A percentile compares a stretch with the other conserved stretches of the same genome.
phyloP scores from a whole-genome alignment of 257 asterid species.

The Nicotiana attenuata region DNA sequence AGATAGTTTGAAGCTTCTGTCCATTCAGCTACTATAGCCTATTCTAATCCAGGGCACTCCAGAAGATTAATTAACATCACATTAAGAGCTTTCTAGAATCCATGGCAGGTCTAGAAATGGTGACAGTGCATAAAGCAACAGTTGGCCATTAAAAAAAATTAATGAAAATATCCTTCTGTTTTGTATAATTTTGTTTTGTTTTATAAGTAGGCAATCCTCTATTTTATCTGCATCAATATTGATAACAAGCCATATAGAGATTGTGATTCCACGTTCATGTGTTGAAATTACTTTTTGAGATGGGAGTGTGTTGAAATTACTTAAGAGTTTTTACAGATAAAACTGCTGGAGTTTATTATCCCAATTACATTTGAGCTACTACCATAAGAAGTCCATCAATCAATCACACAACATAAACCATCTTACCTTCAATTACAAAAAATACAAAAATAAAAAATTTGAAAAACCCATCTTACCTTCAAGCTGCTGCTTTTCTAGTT shows the following conservation, averaged over 20 bases:
- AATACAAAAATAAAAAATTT: no score
- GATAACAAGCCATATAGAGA: not conserved
- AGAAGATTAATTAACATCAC: not conserved
- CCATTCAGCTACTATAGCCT: not conserved
- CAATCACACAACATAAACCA: not conserved
- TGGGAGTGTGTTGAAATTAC: not conserved
- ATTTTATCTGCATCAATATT: not conserved
- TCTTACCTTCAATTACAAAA: conserved; percentile 33
- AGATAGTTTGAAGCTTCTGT: not conserved
- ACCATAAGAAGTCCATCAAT: not conserved
- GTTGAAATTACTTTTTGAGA: not conserved
- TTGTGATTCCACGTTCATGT: not conserved
- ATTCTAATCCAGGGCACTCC: not conserved
- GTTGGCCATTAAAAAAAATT: not conserved
- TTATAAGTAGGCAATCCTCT: not conserved
- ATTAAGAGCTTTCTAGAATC: not conserved
- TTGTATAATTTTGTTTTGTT: not conserved
- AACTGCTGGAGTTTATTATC: not conserved
- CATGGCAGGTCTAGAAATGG: not conserved
- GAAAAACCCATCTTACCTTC: conserved; percentile 33
- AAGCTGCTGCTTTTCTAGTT: conserved; percentile 48
- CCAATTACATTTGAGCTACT: not conserved
- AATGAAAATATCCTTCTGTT: not conserved
- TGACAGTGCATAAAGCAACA: not conserved
- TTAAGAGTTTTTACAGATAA: no score